Conservation (phyloP, 2,329 filamentous ascomycete genomes). For the Lasiodiplodia gonubiensis region DNA sequence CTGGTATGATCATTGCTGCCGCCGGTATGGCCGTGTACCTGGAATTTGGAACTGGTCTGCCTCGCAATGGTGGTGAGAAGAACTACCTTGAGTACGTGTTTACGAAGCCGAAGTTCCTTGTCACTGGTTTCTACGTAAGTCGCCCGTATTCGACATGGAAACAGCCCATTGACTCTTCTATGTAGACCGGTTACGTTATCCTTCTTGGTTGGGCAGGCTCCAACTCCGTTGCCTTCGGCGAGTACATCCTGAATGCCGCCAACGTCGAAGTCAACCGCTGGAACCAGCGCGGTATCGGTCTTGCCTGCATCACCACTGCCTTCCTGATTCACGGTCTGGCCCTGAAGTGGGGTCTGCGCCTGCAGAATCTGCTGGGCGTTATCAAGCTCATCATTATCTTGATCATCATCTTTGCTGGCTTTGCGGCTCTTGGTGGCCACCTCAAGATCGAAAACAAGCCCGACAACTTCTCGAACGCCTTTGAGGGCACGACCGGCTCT, state of each 20-base stretch:
- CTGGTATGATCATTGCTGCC: conserved; percentile 65
- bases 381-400: conserved; percentile 71
- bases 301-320: conserved; percentile 69
- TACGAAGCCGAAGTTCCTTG: conserved; percentile 64
- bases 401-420: conserved; percentile 68
- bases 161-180: not conserved
- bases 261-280: conserved; percentile 66
- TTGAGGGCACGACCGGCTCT: conserved; percentile 68
- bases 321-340: conserved; percentile 70
- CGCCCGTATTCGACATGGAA: conserved; percentile 34
- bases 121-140: conserved; percentile 60
- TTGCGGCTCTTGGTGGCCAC: conserved; percentile 65
- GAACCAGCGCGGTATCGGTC: conserved; percentile 70
- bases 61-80: conserved; percentile 69
- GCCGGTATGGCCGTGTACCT: conserved; percentile 69
- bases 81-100: conserved; percentile 71
- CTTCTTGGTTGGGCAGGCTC: conserved; percentile 67
- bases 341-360: conserved; percentile 69
- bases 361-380: conserved; percentile 69
- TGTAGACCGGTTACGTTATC: conserved; percentile 60
- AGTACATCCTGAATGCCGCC: conserved; percentile 72
- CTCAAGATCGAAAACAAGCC: conserved; percentile 63
- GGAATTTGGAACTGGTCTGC: conserved; percentile 69
- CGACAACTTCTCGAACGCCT: conserved; percentile 68
- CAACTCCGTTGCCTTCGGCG: conserved; percentile 72